These are phyloP conservation scores for Trypanosoma congolense DNA, from an alignment of 208 protist genomes.

Conservation along the genomic window DNA sequence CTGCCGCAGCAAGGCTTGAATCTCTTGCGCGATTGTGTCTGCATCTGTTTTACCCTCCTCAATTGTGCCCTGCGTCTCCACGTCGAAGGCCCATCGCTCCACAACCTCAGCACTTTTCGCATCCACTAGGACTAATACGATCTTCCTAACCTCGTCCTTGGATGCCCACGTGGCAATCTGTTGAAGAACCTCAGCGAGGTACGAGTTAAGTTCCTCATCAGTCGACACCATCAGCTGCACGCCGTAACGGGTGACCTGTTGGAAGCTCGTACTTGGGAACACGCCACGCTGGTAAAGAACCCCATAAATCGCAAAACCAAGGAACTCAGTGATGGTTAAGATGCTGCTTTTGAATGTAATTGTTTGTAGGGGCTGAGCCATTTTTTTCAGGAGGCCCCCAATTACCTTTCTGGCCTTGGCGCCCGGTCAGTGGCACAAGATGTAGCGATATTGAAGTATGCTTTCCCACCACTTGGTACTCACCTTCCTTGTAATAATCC, in stretches of 20 bases:
- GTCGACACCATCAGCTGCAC: slow-evolving; percentile 92
- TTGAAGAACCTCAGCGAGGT: slow-evolving; percentile 93
- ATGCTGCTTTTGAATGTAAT: slow-evolving; percentile 96
- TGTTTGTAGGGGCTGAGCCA: slow-evolving; percentile 42
- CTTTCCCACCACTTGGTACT: no score
- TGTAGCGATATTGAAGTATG: no score
- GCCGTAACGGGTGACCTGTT: slow-evolving; percentile 92
- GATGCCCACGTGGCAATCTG: slow-evolving; percentile 93
- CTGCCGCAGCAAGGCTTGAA: slow-evolving; percentile 95
- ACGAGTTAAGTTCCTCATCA: slow-evolving; percentile 92
- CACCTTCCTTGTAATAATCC: no score
- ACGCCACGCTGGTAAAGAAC: slow-evolving; percentile 97
- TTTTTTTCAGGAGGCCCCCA: slow-evolving; percentile 6
- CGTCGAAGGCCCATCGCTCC: slow-evolving; percentile 97
- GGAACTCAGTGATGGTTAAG: slow-evolving; percentile 97
- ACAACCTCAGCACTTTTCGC: slow-evolving; percentile 55
- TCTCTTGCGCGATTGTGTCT: slow-evolving; percentile 91
- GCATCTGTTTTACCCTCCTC: slow-evolving; percentile 25
- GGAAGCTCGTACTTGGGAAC: slow-evolving; percentile 96
- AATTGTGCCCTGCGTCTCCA: slow-evolving; percentile 10
- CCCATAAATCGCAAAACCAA: slow-evolving; percentile 91
- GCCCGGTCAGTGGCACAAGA: no score
- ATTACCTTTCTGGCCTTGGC: no score
- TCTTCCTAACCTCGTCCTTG: slow-evolving; percentile 83
- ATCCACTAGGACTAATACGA: slow-evolving; percentile 92